Evolutionary conservation across 2,329 filamentous ascomycete species (phyloP).

Genomic region (Trichoderma endophyticum): DNA sequence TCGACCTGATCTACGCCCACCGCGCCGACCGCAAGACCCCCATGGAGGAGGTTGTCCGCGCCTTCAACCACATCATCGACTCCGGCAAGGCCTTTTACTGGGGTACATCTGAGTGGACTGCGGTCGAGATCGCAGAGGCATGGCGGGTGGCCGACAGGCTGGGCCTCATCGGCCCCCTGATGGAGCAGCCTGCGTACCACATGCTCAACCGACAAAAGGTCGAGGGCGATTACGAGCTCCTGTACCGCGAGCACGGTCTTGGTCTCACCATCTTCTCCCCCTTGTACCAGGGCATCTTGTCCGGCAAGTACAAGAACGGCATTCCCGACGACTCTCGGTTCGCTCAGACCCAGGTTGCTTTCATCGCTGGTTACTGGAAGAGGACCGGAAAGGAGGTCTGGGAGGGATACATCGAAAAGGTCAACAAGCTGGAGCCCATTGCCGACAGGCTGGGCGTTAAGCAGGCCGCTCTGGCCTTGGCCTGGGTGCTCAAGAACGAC

Average conservation of each 20-base stretch:
- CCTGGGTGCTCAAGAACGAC: constrained; percentile 61
- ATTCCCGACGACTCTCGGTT: constrained; percentile 59
- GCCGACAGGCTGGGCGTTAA: constrained; percentile 62
- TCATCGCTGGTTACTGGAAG: constrained; percentile 52
- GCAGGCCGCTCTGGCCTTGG: constrained; percentile 54
- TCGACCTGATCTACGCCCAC: constrained; percentile 68
- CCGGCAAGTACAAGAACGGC: constrained; percentile 65
- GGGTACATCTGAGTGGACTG: constrained; percentile 67
- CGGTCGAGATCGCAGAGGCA: constrained; percentile 62
- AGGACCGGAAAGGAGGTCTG: constrained; percentile 50
- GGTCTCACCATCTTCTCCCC: constrained; percentile 64
- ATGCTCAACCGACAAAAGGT: constrained; percentile 59
- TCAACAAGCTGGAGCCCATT: constrained; percentile 58
- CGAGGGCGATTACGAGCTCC: constrained; percentile 59
- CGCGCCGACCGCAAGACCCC: constrained; percentile 64
- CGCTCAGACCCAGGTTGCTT: constrained; percentile 53
- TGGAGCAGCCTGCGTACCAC: constrained; percentile 68
- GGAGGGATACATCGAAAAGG: constrained; percentile 55
- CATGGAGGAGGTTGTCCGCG: constrained; percentile 68
- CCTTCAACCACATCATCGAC: constrained; percentile 68
- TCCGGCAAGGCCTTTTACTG: constrained; percentile 67
- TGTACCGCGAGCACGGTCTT: constrained; percentile 58
- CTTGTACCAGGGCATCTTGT: constrained; percentile 55
- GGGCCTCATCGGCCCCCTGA: constrained; percentile 58
- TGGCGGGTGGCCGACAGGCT: constrained; percentile 59